A percentile compares a stretch with the other conserved stretches of the same genome.
Conservation (phyloP, 176 grass and related monocot species). For the Aegilops tauschii region DNA sequence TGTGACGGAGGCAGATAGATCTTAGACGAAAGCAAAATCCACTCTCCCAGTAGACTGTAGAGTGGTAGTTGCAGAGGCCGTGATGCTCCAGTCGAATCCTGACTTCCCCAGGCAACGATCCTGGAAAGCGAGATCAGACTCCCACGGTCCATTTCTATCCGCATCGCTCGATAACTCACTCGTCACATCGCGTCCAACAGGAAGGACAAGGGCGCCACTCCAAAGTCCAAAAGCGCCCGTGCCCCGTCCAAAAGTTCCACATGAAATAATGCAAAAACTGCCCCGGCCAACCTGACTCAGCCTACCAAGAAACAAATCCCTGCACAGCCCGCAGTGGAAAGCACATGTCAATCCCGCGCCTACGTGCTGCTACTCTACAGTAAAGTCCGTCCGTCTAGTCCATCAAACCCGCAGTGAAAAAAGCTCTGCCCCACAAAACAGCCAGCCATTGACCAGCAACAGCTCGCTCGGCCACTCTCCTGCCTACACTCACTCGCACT, state of each 20-base stretch:
- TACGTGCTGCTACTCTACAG: not conserved
- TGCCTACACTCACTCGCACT: not conserved
- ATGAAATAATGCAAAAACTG: conserved; percentile 32
- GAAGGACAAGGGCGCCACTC: conserved; percentile 37
- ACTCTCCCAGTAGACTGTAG: not conserved
- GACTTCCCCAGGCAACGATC: not conserved
- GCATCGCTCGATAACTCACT: not conserved
- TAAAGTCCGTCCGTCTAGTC: not conserved
- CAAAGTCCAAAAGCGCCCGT: conserved; percentile 36
- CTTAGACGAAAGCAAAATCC: not conserved
- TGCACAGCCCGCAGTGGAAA: conserved; percentile 1
- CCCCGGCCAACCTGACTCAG: not conserved
- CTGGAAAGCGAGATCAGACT: not conserved
- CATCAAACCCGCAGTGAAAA: not conserved
- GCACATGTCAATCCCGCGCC: not conserved
- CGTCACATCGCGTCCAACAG: conserved; percentile 13
- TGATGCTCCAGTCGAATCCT: not conserved
- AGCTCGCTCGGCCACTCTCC: not conserved
- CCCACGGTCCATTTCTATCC: not conserved
- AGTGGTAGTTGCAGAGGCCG: not conserved
- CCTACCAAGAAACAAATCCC: conserved; percentile 11
- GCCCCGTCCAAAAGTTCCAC: conserved; percentile 14
- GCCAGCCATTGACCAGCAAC: not conserved
- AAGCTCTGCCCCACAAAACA: not conserved
- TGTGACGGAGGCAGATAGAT: not conserved